These are phyloP conservation scores for Kazachstania kunashirensis DNA, from an alignment of 805 yeast species.

Conservation along the genomic window DNA sequence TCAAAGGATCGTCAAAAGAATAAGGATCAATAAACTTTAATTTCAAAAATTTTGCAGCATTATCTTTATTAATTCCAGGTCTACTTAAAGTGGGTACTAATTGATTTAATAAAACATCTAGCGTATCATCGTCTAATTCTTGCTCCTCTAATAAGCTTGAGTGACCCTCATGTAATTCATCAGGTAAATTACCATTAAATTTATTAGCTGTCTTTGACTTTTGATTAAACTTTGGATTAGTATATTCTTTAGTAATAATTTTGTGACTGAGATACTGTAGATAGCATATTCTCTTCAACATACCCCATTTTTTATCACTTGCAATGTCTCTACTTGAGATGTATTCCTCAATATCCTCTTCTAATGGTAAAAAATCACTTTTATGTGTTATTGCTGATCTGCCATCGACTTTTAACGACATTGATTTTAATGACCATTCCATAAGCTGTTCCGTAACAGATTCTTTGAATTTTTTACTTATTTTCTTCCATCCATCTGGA, in stretches of 20 bases:
- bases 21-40: constrained; percentile 70
- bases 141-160: constrained; percentile 16
- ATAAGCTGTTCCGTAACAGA: constrained; percentile 47
- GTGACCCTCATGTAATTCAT: constrained; percentile 9
- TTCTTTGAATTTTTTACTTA: constrained; percentile 42
- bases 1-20: constrained; percentile 77
- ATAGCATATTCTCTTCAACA: constrained; percentile 62
- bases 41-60: constrained; percentile 20
- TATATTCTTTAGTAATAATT: constrained; percentile 28
- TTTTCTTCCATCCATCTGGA: constrained; percentile 45
- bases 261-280: constrained; percentile 57
- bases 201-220: background rate
- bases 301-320: constrained; percentile 55
- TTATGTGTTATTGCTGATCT: constrained; percentile 17
- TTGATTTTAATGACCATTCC: constrained; percentile 43
- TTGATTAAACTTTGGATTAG: constrained; percentile 4
- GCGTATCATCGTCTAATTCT: constrained; percentile 23
- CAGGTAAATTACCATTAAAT: background rate
- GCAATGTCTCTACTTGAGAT: constrained; percentile 38
- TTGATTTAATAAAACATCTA: constrained; percentile 24
- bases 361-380: constrained; percentile 41
- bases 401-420: constrained; percentile 29
- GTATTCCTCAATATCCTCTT: constrained; percentile 47
- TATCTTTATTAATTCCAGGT: constrained; percentile 6
- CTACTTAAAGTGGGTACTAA: constrained; percentile 12